A percentile compares a stretch with the other conserved stretches of the same genome.
phyloP scores from a whole-genome alignment of 164 flowering plant species.

The Stephania cephalantha region DNA sequence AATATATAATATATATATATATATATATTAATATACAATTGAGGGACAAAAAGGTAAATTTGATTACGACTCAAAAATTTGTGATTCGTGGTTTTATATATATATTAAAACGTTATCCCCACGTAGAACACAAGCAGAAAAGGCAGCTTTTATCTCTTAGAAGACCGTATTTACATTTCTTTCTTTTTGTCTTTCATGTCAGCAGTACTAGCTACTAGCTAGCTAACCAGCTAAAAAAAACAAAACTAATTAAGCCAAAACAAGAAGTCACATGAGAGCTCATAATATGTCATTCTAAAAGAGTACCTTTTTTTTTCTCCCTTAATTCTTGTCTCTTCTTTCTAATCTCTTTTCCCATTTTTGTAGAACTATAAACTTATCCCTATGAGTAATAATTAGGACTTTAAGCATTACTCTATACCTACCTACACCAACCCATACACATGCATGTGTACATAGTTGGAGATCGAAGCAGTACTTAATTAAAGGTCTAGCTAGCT shows the following conservation, averaged over 20 bases:
- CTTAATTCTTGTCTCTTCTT: conserved; percentile 10
- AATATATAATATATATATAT: no score
- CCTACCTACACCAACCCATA: no score
- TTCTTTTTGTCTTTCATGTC: conserved; percentile 8
- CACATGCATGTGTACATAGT: no score
- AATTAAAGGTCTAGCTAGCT: no score
- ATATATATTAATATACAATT: no score
- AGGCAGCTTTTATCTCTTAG: not conserved
- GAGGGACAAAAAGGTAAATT: no score
- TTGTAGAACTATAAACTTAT: not conserved
- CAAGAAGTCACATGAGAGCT: not conserved
- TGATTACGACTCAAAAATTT: no score
- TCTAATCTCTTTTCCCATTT: not conserved
- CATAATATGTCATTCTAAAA: not conserved
- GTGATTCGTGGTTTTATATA: no score
- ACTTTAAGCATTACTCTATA: no score
- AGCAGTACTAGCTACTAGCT: no score
- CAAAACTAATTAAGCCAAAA: not conserved
- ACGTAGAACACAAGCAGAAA: not conserved
- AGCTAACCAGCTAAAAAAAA: not conserved
- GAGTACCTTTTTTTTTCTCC: not conserved
- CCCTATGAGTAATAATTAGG: not conserved
- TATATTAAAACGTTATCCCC: no score
- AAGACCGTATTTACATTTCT: conserved; percentile 14
- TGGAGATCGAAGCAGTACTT: no score